A percentile compares a stretch with the other conserved stretches of the same genome.
Evolutionary conservation across 495 filamentous ascomycete species (phyloP).

Genomic region (Xylaria acuta): DNA sequence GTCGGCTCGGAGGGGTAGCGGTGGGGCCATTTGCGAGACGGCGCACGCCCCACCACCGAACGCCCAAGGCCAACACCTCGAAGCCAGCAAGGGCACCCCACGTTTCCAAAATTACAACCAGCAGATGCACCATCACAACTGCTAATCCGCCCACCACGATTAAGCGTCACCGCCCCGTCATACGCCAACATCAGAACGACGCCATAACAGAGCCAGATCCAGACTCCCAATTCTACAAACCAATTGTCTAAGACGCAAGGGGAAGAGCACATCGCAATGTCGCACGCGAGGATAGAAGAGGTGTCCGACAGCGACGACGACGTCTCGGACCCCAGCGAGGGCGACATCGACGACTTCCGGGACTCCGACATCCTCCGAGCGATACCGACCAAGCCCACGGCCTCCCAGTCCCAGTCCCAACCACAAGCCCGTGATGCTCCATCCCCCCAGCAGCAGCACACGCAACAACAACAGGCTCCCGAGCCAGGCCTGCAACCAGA

Average conservation of each 20-base stretch:
- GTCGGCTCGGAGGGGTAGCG: not conserved
- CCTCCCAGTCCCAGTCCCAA: conserved; percentile 16
- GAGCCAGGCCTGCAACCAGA: conserved; percentile 46
- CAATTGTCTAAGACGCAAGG: not conserved
- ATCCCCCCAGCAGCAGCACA: conserved; percentile 35
- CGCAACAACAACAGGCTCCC: conserved; percentile 23
- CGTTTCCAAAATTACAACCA: conserved; percentile 17
- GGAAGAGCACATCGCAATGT: conserved; percentile 62
- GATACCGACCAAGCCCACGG: conserved; percentile 31
- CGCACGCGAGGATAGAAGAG: conserved; percentile 87
- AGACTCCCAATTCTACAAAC: not conserved
- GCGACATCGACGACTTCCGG: conserved; percentile 64
- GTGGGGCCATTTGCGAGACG: not conserved
- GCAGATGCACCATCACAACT: not conserved
- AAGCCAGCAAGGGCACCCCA: not conserved
- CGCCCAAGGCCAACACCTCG: not conserved
- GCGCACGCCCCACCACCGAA: conserved; percentile 6
- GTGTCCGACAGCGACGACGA: conserved; percentile 77
- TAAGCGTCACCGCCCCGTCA: not conserved
- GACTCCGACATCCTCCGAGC: conserved; percentile 54
- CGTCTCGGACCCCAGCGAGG: conserved; percentile 77
- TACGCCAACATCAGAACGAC: not conserved
- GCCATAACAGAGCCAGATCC: not conserved
- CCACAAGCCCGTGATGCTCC: conserved; percentile 5
- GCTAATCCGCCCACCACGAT: not conserved